These are phyloP conservation scores for Gymnopus androsaceus DNA, from an alignment of 1,284 basidiomycete genomes.

Conservation along the genomic window DNA sequence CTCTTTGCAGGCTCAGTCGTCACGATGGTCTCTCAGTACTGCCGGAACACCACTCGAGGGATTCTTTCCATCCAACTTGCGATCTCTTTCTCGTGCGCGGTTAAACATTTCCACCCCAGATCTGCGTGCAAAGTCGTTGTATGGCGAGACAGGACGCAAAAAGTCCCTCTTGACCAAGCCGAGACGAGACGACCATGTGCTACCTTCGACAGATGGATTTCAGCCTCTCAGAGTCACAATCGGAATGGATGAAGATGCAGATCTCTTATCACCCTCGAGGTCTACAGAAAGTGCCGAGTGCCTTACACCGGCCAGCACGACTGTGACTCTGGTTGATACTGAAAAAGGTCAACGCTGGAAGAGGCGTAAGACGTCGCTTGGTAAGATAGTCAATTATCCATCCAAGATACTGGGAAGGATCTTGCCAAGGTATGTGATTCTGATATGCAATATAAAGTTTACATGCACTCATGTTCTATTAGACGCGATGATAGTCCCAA, in stretches of 20 bases:
- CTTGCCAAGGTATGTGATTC: constrained; percentile 1
- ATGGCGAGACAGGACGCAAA: neutral
- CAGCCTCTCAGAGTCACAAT: neutral
- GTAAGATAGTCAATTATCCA: constrained; percentile 5
- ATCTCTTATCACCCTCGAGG: neutral
- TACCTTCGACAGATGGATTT: neutral
- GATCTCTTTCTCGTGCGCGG: neutral
- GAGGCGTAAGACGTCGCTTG: neutral
- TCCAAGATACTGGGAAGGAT: constrained; percentile 4
- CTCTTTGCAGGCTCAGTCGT: constrained; percentile 3
- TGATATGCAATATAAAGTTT: neutral
- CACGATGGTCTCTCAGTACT: constrained; percentile 13
- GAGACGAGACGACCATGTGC: neutral
- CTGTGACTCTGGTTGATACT: neutral
- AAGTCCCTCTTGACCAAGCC: neutral
- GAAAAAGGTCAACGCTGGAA: neutral
- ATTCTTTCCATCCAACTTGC: neutral
- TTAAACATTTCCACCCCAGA: neutral
- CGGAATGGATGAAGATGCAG: neutral
- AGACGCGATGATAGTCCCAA: neutral
- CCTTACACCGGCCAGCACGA: neutral
- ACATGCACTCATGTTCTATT: neutral
- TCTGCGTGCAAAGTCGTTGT: neutral
- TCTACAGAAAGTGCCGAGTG: neutral
- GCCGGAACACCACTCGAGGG: constrained; percentile 3